phyloP scores from a whole-genome alignment of 352 stramenopile species.

The Blastocystis sp. region DNA sequence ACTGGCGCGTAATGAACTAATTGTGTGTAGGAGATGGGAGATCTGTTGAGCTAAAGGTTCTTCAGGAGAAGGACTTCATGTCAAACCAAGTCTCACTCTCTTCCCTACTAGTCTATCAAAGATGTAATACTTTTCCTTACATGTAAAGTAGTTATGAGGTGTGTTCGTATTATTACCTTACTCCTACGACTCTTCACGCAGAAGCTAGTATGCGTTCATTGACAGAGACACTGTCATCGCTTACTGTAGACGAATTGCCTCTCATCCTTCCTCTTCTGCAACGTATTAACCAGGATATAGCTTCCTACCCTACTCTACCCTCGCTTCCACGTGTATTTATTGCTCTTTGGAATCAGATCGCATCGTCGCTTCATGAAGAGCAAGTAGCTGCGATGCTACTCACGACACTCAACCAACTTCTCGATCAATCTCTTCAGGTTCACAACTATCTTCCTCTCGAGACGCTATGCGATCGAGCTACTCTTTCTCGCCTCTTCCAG shows the following conservation, averaged over 20 bases:
- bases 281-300: constrained; percentile 23
- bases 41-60: not conserved
- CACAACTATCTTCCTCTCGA: constrained; percentile 21
- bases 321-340: not conserved
- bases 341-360: constrained; percentile 10
- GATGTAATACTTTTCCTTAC: not conserved
- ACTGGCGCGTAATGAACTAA: not conserved
- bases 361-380: not conserved
- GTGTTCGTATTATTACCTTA: not conserved
- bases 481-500: not conserved
- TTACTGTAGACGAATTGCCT: constrained; percentile 27
- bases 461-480: not conserved
- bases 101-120: not conserved
- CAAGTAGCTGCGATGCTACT: constrained; percentile 13
- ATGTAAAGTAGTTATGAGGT: not conserved
- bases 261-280: constrained; percentile 35
- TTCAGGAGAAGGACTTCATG: not conserved
- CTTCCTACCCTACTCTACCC: not conserved
- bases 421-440: constrained; percentile 9
- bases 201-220: not conserved
- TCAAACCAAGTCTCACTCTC: constrained; percentile 22
- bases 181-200: not conserved
- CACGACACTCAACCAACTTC: not conserved
- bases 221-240: constrained; percentile 9
- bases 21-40: not conserved